A percentile compares a stretch with the other conserved stretches of the same genome.
phyloP scores from a whole-genome alignment of 805 yeast genomes.

The Candida sithepensis region DNA sequence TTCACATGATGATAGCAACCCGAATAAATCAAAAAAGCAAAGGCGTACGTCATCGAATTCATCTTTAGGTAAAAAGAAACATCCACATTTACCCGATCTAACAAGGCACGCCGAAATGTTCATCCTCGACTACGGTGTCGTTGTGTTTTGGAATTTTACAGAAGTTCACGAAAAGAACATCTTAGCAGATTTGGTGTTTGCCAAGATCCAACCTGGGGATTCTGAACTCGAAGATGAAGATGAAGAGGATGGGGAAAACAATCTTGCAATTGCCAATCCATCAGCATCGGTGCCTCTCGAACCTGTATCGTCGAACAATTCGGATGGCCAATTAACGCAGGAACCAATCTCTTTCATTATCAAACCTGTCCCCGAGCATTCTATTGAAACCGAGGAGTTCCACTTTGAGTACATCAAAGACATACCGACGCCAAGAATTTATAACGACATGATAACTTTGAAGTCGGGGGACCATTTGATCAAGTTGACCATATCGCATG shows the following conservation, averaged over 20 bases:
- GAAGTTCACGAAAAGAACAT: constrained; percentile 91
- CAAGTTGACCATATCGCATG: constrained; percentile 90
- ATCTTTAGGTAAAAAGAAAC: constrained; percentile 11
- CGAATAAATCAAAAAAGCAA: not conserved
- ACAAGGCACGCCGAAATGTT: constrained; percentile 82
- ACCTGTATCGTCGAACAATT: not conserved
- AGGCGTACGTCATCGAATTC: constrained; percentile 14
- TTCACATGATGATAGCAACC: not conserved
- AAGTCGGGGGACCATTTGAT: constrained; percentile 90
- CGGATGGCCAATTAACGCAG: constrained; percentile 6
- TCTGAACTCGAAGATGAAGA: constrained; percentile 40
- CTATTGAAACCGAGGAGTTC: constrained; percentile 88
- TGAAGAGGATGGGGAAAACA: constrained; percentile 32
- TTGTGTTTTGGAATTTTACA: constrained; percentile 97
- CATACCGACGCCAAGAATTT: constrained; percentile 59
- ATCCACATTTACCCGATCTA: constrained; percentile 37
- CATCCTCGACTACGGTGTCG: constrained; percentile 86
- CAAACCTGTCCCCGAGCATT: constrained; percentile 78
- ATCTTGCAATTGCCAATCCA: not conserved
- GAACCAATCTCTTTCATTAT: constrained; percentile 44
- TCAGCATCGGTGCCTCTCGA: not conserved
- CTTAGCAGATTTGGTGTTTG: constrained; percentile 85
- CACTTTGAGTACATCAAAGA: constrained; percentile 61
- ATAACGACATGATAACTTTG: constrained; percentile 90
- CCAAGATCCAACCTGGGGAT: constrained; percentile 38